phyloP scores from a whole-genome alignment of 176 grass and related monocot species.

The Bromus sterilis region DNA sequence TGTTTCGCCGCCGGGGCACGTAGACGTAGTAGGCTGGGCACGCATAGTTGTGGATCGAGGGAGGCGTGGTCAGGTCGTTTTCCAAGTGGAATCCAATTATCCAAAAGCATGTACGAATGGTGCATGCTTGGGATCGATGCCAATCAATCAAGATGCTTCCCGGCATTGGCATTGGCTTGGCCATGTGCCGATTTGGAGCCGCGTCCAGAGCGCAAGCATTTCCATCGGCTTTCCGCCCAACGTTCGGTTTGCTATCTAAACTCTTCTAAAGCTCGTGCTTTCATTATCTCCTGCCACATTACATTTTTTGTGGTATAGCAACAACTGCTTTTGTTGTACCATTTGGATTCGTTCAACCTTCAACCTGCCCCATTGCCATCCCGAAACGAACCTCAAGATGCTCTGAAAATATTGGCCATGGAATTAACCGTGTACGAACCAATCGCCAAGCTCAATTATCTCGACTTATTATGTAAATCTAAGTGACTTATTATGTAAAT shows the following conservation, averaged over 20 bases:
- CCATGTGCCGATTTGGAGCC: background rate
- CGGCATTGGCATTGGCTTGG: background rate
- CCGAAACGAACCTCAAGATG: no score
- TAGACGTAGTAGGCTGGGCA: background rate
- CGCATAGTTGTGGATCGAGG: background rate
- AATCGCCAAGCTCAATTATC: no score
- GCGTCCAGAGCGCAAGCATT: background rate
- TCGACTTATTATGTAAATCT: no score
- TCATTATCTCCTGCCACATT: no score
- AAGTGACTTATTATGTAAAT: background rate
- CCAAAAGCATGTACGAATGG: constrained; percentile 3
- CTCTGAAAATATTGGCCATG: no score
- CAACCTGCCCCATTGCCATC: no score
- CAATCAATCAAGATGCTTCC: constrained; percentile 20
- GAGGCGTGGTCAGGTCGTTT: constrained; percentile 9
- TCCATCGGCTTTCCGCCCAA: background rate
- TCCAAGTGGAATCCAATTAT: constrained; percentile 22
- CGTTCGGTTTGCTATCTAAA: background rate
- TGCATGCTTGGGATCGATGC: background rate
- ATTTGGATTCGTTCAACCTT: no score
- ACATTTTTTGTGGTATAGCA: no score
- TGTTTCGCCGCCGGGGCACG: background rate
- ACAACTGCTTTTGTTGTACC: no score
- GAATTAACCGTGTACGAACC: no score
- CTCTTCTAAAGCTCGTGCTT: background rate